Conservation (phyloP, 108 stramenopile genomes). For the Skeletonema potamos region DNA sequence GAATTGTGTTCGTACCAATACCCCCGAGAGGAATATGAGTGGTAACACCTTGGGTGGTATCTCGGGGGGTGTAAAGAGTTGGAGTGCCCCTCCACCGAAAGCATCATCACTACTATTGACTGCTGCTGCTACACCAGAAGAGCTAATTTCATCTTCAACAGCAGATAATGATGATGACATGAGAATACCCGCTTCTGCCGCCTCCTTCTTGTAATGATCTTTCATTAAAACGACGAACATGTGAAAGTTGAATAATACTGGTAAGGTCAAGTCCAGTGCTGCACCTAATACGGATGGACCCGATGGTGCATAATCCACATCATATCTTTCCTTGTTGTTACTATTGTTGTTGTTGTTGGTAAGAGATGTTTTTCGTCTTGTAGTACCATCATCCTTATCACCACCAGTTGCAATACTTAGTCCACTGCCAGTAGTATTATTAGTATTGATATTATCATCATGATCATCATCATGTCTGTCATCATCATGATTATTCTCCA, state of each 20-base stretch:
- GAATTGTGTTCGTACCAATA: slow-evolving; percentile 67
- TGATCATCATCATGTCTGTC: background rate
- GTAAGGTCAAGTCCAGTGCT: slow-evolving; percentile 79
- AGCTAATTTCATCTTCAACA: background rate
- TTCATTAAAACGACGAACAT: slow-evolving; percentile 72
- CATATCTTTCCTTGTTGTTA: slow-evolving; percentile 41
- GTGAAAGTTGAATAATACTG: slow-evolving; percentile 89
- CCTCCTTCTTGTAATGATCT: slow-evolving; percentile 45
- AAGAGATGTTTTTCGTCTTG: slow-evolving; percentile 47
- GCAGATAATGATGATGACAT: background rate
- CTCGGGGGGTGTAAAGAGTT: slow-evolving; percentile 36
- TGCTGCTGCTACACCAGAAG: slow-evolving; percentile 10
- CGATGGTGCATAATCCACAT: slow-evolving; percentile 82
- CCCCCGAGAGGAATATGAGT: slow-evolving; percentile 73
- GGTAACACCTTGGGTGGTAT: slow-evolving; percentile 76
- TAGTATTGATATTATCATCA: background rate
- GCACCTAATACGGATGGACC: slow-evolving; percentile 84
- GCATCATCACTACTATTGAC: slow-evolving; percentile 42
- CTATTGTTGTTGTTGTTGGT: slow-evolving; percentile 28
- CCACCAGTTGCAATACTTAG: background rate
- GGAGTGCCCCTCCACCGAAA: background rate
- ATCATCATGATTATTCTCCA: background rate
- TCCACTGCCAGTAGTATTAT: no score
- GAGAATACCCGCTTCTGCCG: background rate
- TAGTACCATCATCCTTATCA: slow-evolving; percentile 21